Conservation (phyloP, 2,329 filamentous ascomycete species). For the Monascus ruber region DNA sequence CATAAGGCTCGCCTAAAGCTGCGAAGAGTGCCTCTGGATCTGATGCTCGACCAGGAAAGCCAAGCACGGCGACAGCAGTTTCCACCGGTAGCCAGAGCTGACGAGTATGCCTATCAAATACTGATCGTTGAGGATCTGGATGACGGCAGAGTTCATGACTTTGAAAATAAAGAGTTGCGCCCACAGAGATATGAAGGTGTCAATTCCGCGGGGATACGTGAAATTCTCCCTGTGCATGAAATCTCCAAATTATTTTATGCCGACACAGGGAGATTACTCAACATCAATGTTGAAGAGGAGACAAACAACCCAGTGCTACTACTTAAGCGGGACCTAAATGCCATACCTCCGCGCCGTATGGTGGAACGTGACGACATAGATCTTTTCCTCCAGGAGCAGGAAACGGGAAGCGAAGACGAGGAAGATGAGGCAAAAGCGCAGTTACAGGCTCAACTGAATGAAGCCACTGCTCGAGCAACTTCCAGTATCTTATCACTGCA, state of each 20-base stretch:
- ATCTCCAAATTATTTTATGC: constrained; percentile 90
- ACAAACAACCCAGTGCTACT: constrained; percentile 63
- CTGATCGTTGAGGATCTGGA: constrained; percentile 74
- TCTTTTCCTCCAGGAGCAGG: constrained; percentile 15
- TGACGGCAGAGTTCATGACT: constrained; percentile 56
- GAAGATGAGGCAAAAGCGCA: constrained; percentile 31
- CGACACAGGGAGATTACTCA: constrained; percentile 78
- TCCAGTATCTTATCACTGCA: constrained; percentile 13
- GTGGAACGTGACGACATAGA: constrained; percentile 36
- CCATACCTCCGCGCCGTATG: constrained; percentile 50
- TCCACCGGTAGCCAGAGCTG: constrained; percentile 32
- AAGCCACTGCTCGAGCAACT: constrained; percentile 1
- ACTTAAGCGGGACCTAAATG: constrained; percentile 58
- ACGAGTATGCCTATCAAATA: constrained; percentile 69
- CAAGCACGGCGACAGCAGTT: constrained; percentile 13
- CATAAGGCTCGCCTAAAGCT: constrained; percentile 84
- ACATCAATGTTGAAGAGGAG: constrained; percentile 60
- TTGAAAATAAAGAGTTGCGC: constrained; percentile 48
- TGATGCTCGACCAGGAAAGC: constrained; percentile 25
- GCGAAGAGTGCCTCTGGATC: constrained; percentile 53
- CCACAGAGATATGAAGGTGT: constrained; percentile 52
- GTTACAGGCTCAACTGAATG: constrained; percentile 27
- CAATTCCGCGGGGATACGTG: constrained; percentile 50
- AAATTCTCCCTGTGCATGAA: constrained; percentile 58
- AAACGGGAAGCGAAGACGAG: constrained; percentile 21